Percentiles rank a stretch among this genome's conserved stretches.
phyloP scores from a whole-genome alignment of 169 alveolate genomes.

The Cyclospora cayetanensis region DNA sequence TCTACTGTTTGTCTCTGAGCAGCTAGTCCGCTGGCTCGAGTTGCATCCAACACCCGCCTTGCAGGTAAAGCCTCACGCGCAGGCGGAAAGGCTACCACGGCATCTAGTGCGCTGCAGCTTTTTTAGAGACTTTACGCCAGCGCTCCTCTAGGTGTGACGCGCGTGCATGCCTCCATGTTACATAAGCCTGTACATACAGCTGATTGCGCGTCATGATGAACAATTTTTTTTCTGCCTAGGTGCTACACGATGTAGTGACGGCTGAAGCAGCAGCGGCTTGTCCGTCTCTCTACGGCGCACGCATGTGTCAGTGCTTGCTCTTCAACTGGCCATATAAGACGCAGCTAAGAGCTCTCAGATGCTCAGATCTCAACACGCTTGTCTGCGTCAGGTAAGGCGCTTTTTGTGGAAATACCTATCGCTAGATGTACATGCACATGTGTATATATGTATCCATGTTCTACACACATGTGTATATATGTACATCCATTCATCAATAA shows the following conservation, averaged over 20 bases:
- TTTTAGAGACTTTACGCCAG: too few species aligned
- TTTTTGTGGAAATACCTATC: not conserved
- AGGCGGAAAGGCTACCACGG: not conserved
- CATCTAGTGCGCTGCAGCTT: not conserved
- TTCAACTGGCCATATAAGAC: conserved; percentile 53
- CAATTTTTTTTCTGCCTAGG: not conserved
- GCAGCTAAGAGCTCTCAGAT: conserved; percentile 21
- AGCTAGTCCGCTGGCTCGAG: conserved; percentile 59
- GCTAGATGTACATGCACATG: not conserved
- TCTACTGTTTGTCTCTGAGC: conserved; percentile 46
- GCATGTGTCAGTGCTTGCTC: not conserved
- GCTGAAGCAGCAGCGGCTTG: conserved; percentile 25
- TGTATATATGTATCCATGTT: not conserved
- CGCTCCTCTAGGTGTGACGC: too few species aligned
- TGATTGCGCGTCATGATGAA: not conserved
- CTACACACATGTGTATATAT: not conserved
- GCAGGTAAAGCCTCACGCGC: not conserved
- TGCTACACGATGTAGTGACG: conserved; percentile 24
- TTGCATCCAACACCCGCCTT: conserved; percentile 51
- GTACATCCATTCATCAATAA: not conserved
- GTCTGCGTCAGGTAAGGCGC: conserved; percentile 10
- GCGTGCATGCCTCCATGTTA: not conserved
- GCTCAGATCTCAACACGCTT: conserved; percentile 3
- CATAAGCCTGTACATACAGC: not conserved
- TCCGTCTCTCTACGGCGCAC: conserved; percentile 25